Evolutionary conservation across 768 basidiomycete species (phyloP), one percentile per base, ranked within the genome.

Genomic region (Termitomyces sp.): DNA sequence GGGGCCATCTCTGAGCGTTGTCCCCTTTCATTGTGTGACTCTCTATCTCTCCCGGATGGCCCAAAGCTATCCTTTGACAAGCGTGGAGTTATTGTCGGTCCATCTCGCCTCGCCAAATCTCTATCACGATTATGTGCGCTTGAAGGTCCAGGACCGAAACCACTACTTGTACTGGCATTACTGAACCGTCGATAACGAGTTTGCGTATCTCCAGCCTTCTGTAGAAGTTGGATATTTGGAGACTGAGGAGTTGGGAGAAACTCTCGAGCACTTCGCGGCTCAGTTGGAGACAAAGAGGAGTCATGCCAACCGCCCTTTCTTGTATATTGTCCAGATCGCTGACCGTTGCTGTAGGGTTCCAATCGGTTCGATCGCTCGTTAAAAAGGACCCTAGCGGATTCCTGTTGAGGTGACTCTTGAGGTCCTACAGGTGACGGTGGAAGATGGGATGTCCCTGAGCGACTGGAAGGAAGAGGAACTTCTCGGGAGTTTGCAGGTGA

Each of bases 341-440:
- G 78, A n/a, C 76, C 61, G 65, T 79, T 83, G 59, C 79, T 84
- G 67, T 91, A 92, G 3, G 92, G 91, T 73, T 98, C 96, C 59
- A 98, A 75, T 64, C 87, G 83, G 69, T 97, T 98, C 11, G 90
- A 92, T 4, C 91, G 87, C 68, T 96, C 97, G 69, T 99, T 98
- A 80, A 98, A 99, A n/a, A 99, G 79, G 0, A 88, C 88, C 45
- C 91, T 84, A 38, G 90, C 81, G 2, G 80, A 74, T 44, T 88
- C 85, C 62, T 81, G 78, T 9, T 84, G 82, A 9, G 80, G 76
- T 59, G 56, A 76, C 69, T 62, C 74, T 68, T 65, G 79, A 70
- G 67, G 73, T 63, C 53, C 68, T 49, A 66, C 71, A 58, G 73
- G 78, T 62, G 78, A 77, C 63, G 73, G 70, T 38, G 71, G 70